Base-by-base conservation (phyloP, 2,329 filamentous ascomycete genomes). In the Plenodomus lindquistii region DNA sequence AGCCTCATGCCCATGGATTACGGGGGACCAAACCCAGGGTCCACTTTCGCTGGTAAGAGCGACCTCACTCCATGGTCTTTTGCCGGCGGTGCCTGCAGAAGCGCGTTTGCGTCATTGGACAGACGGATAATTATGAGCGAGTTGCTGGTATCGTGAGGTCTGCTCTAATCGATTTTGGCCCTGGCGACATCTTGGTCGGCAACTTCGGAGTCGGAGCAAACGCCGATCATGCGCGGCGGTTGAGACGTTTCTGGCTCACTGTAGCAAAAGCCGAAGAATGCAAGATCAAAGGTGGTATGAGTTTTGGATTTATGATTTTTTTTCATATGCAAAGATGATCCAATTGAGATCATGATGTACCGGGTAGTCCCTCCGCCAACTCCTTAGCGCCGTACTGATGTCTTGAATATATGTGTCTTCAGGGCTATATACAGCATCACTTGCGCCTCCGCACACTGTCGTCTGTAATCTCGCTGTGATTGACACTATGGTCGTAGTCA, bases 81-180 rank as follows among this genome's bases (percentile, higher is more conserved):
- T 69, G 60, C 66, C 67, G 66, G 66, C 64, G 54, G 60, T 60
- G 54, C 57, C 54, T 62, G 59, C 63, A 60, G 62, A 53, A 50
- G 44, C 20, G 40, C 40, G 16, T 24, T 24, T 17, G 20, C 13
- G 16, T 42, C 19, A 66, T 63, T 66, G 63, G 63, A 24, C 27
- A 31, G 11, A 15, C 27, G 63, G 62, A 49, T 66, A 66, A 66
- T 62, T 54, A 31, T 13, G 11, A 7, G 11, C 27, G 27, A 24
- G 10, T 24, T 5, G 10, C 10, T 10, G 5, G 22, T 24, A 24
- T 24, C 22, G 22, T 24, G 22, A 24, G 22, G 5, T 24, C 10
- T 24, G 6, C 22, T 24, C 22, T 24, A 24, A 24, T 24, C 22
- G 10, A 10, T 24, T 24, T 31, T 13, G 10, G 15, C 9, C 15